phyloP scores from a whole-genome alignment of 2,329 filamentous ascomycete species.

The Teratosphaeria epicoccoides region DNA sequence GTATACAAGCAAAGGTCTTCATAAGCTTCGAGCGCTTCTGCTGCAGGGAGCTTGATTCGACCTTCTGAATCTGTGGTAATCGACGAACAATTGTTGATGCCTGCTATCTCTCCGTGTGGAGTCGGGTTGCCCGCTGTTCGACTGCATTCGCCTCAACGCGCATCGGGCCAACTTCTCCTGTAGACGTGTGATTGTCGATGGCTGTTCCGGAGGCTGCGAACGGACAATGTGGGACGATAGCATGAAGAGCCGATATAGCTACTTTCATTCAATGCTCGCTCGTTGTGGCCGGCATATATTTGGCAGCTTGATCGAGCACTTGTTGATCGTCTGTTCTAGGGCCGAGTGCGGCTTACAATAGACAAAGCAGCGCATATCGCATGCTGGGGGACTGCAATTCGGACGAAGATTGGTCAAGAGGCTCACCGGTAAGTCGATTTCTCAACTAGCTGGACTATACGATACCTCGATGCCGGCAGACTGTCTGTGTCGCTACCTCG shows the following conservation, averaged over 20 bases:
- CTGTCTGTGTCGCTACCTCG: neutral
- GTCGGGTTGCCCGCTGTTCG: conserved; percentile 39
- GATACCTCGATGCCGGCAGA: no score
- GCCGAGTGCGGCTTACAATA: neutral
- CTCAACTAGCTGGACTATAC: no score
- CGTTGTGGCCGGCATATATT: neutral
- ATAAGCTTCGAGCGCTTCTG: conserved; percentile 38
- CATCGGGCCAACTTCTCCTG: conserved; percentile 34
- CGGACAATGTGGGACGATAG: conserved; percentile 38
- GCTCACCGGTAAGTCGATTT: neutral
- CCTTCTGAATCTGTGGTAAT: conserved; percentile 39
- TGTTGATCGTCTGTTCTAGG: neutral
- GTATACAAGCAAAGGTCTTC: conserved; percentile 43
- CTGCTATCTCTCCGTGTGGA: conserved; percentile 46
- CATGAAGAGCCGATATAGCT: conserved; percentile 37
- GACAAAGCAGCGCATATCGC: neutral
- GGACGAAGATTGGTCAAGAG: no score
- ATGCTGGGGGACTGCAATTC: no score
- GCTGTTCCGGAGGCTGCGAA: conserved; percentile 45
- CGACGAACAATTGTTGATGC: conserved; percentile 43
- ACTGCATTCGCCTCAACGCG: conserved; percentile 43
- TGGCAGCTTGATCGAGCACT: neutral
- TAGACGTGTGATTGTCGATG: conserved; percentile 45
- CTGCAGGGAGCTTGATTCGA: conserved; percentile 33
- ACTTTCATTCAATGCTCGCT: conserved; percentile 41